Percentiles rank a stretch among this genome's conserved stretches.
phyloP scores from a whole-genome alignment of 805 yeast genomes.

The Saccharomycopsis sp. region DNA sequence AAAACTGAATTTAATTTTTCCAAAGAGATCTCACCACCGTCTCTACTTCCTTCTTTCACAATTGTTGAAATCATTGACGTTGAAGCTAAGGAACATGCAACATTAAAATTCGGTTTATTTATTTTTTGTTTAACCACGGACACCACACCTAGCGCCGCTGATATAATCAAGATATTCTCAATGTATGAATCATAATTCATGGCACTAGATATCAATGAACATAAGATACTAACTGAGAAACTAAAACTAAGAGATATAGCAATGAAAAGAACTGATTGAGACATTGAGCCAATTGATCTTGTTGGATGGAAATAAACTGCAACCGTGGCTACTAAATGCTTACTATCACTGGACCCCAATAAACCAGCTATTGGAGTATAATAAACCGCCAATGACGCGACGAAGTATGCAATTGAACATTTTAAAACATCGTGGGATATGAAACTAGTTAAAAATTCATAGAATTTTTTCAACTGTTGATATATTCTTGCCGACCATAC shows the following conservation, averaged over 20 bases:
- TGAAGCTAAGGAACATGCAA: slow-evolving; percentile 74
- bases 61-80: slow-evolving; percentile 64
- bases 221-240: slow-evolving; percentile 41
- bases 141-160: slow-evolving; percentile 53
- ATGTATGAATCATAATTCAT: slow-evolving; percentile 43
- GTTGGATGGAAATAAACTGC: slow-evolving; percentile 84
- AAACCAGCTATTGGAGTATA: slow-evolving; percentile 40
- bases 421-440: slow-evolving; percentile 37
- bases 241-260: slow-evolving; percentile 46
- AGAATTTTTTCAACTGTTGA: too few species aligned
- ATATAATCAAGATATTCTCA: slow-evolving; percentile 48
- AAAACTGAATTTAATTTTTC: slow-evolving; percentile 47
- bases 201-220: slow-evolving; percentile 44
- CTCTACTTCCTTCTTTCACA: slow-evolving; percentile 61
- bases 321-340: slow-evolving; percentile 76
- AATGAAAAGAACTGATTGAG: slow-evolving; percentile 63
- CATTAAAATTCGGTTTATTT: slow-evolving; percentile 62
- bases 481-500: slow-evolving; percentile 14
- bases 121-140: slow-evolving; percentile 66
- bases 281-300: slow-evolving; percentile 73
- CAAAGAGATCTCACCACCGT: slow-evolving; percentile 47
- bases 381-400: slow-evolving; percentile 71
- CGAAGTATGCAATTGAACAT: slow-evolving; percentile 65
- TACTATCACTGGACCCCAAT: slow-evolving; percentile 62
- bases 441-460: too few species aligned